Conservation (phyloP, 148 eudicot genomes). For the Rhododendron ovatum region DNA sequence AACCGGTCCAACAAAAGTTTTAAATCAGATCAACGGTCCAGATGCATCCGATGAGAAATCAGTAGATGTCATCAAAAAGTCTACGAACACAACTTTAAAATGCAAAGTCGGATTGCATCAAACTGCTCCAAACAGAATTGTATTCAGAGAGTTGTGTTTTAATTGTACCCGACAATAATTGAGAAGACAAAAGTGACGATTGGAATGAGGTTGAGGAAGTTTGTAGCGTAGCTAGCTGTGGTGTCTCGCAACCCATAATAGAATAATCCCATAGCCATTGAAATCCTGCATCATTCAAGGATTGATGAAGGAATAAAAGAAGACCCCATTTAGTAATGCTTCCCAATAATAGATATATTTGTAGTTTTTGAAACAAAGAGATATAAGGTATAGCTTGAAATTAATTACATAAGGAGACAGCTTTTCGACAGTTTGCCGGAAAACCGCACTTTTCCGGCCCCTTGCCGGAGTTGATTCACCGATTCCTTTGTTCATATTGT, state of each 20-base stretch:
- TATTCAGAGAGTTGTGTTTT: neutral
- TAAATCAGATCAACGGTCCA: neutral
- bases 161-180: slow-evolving; percentile 32
- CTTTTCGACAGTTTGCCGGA: too few species aligned
- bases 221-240: slow-evolving; percentile 64
- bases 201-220: slow-evolving; percentile 62
- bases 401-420: too few species aligned
- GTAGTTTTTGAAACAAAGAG: too few species aligned
- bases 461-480: too few species aligned
- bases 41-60: neutral
- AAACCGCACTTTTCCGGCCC: too few species aligned
- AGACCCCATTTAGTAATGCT: neutral
- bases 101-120: too few species aligned
- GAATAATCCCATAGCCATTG: slow-evolving; percentile 58
- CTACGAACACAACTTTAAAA: neutral
- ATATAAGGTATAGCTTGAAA: too few species aligned
- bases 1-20: neutral
- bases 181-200: slow-evolving; percentile 56
- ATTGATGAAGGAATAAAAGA: neutral
- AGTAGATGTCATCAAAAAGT: neutral
- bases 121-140: too few species aligned
- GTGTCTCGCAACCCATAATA: slow-evolving; percentile 59
- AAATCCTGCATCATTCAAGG: slow-evolving; percentile 10
- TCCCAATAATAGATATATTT: neutral
- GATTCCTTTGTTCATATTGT: too few species aligned